Evolutionary conservation across 2,329 filamentous ascomycete species (phyloP), one percentile per base, ranked within the genome.

Genomic region (Esteya vermicola): DNA sequence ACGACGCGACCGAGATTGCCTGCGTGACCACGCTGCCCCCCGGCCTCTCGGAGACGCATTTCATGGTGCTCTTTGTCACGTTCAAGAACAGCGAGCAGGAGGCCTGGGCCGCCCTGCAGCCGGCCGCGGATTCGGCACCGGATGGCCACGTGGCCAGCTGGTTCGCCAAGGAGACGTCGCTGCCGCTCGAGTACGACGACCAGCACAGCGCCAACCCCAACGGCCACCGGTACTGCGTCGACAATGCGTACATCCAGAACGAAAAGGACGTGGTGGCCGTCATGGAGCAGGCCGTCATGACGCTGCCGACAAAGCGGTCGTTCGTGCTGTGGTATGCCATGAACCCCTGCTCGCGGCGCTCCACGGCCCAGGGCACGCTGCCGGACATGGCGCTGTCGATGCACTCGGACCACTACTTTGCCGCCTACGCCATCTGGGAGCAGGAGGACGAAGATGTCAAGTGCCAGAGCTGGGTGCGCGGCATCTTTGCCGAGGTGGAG

Each of bases 381-480:
- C 33, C 33, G 44, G 23, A 52, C 64, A 74, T 74, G 70, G 70
- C 70, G 4, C 53, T 72, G 13, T 67, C 61, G 22, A 62, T 72
- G 62, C 68, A 72, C 40, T 61, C 60, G 0, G 70, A 74, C 46
- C 68, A 74, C 50, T 74, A 74, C 51, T 65, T 74, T 48, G 67
- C 69, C 2, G 40, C 68, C 3, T 74, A 73, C 46, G 57, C 64
- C 0, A 53, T 70, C 2, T 73, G 66, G 62, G 62, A 69, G 36
- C 53, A 67, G 20, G 54, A 51, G 16, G 44, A 49, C 3, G 66
- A 72, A 30, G 69, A 72, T 43, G 50, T 48, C 0, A 44, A 47
- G n/a, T 67, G 62, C 48, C 52, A 53, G 23, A 45, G 32, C 2
- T 74, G 69, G 69, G 57, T 68, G 1, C 49, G 50, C n/a, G 45